phyloP scores from a whole-genome alignment of 306 rosid genomes.

The Vigna nakashimae region DNA sequence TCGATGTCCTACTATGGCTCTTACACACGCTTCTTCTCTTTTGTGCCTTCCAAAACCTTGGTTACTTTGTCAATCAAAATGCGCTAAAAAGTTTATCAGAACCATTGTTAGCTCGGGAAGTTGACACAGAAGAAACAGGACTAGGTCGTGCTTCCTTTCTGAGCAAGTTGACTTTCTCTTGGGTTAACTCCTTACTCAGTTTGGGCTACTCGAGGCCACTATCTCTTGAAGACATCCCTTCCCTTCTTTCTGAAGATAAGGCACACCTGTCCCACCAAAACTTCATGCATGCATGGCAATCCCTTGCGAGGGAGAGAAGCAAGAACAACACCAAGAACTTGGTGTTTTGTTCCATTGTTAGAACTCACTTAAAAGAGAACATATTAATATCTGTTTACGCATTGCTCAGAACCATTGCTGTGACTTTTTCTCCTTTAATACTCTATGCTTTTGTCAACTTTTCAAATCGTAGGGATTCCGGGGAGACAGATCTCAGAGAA shows the following conservation, averaged over 20 bases:
- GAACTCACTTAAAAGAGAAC: neutral
- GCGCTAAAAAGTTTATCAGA: slow-evolving; percentile 1
- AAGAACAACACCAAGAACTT: neutral
- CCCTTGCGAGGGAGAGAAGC: neutral
- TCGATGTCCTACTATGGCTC: slow-evolving; percentile 45
- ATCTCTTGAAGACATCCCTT: slow-evolving; percentile 33
- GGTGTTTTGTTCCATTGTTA: neutral
- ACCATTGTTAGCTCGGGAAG: slow-evolving; percentile 9
- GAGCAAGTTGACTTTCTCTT: slow-evolving; percentile 62
- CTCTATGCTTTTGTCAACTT: neutral
- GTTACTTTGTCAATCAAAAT: slow-evolving; percentile 27
- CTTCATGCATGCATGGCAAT: slow-evolving; percentile 8
- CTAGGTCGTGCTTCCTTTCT: slow-evolving; percentile 43
- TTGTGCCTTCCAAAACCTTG: slow-evolving; percentile 52
- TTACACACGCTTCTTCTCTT: slow-evolving; percentile 53
- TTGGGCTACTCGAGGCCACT: slow-evolving; percentile 62
- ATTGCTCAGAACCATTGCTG: neutral
- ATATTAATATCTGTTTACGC: neutral
- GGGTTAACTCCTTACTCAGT: slow-evolving; percentile 63
- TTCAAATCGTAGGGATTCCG: neutral
- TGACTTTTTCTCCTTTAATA: neutral
- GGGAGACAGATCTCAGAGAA: neutral
- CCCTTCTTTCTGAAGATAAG: slow-evolving; percentile 9
- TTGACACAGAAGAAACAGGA: slow-evolving; percentile 34
- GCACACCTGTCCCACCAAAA: neutral